Evolutionary conservation across 305 asterid genomes (phyloP), one percentile per base, ranked within the genome.

Genomic region (Striga hermonthica): DNA sequence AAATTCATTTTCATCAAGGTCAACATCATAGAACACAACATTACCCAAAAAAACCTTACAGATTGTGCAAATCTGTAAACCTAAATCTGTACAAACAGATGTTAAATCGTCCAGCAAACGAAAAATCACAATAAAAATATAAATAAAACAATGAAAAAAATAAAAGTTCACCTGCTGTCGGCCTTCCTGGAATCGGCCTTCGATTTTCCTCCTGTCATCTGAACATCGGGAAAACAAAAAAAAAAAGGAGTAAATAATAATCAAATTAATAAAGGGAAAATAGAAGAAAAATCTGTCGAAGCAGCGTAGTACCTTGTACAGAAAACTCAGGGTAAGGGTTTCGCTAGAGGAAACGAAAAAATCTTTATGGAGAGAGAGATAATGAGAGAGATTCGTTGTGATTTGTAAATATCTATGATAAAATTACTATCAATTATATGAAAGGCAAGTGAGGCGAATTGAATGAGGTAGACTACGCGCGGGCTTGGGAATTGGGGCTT

Each of bases 191-290:
- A 64, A 34, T 47, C 80, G 5, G 81, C 81, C 80, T 81, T 87
- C 6, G 89, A 79, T 73, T 79, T 83, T 34, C 75, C 86, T 66
- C 86, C 89, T 66, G 78, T 84, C 95, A 87, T 87, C 80, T 76
- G 65, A 37, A 54, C 38, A 54, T 22, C 15, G 34, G 22, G 7
- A 54, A 3, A n/a, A 68, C 52, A 62, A 60, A 15, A 64, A 57
- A 64, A 70, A 68, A 38, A 73, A 14, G 41, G 45, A 1, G 35
- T 14, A 52, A 13, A 5, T 28, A 43, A 43, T 3, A 9, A 12
- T 11, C 2, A 11, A 15, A 58, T 13, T 7, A 1, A 48, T 48
- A 37, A 13, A 12, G 3, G 15, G n/a, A 57, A 56, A 35, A 41
- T 34, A 6, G 7, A 9, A n/a, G 3, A 9, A 11, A 37, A 57